Evolutionary conservation across 2,329 filamentous ascomycete species (phyloP), one percentile per base, ranked within the genome.

Genomic region (Aciculosporium take): DNA sequence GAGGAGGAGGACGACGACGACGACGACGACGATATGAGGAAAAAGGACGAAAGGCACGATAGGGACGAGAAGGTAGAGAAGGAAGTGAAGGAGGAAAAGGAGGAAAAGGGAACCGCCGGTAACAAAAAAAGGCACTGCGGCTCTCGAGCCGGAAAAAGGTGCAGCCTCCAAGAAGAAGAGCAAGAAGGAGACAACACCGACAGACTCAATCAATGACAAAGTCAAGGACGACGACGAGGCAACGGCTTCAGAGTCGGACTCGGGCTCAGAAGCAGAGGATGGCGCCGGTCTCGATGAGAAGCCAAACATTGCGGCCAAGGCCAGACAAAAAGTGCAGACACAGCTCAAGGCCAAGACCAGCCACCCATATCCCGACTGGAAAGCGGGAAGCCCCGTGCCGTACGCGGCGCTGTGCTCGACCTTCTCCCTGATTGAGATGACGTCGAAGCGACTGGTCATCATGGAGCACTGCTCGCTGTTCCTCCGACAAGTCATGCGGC

Each of bases 331-430:
- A 58, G 74, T 89, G 9, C 87, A 94, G 57, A 76, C 76, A 7
- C 83, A 80, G 37, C 65, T 94, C 44, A 79, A 79, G 55, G 67
- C 74, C 15, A 75, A 71, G 39, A 68, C 63, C 25, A 82, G 86
- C 49, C 83, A 94, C 53, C 79, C 83, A n/a, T 96, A 89, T 60
- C 88, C 88, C 1, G 89, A 98, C 61, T 98, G 91, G 91, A 83
- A 86, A 57, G 67, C 82, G 36, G 88, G 88, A 36, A 74, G 83
- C 37, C 85, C 89, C 9, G 88, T 95, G 1, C 91, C 91, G 1
- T 98, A 96, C 54, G 89, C 87, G 21, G 91, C 91, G 10, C 72
- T 98, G 7, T 96, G 91, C 61, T 86, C 79, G 9, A 96, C 91
- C 0, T 96, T 96, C 53, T 95, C 88, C 1, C 76, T 94, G 27